These are phyloP conservation scores for Solanum bulbocastanum DNA, from an alignment of 257 asterid genomes.

Conservation along the genomic window DNA sequence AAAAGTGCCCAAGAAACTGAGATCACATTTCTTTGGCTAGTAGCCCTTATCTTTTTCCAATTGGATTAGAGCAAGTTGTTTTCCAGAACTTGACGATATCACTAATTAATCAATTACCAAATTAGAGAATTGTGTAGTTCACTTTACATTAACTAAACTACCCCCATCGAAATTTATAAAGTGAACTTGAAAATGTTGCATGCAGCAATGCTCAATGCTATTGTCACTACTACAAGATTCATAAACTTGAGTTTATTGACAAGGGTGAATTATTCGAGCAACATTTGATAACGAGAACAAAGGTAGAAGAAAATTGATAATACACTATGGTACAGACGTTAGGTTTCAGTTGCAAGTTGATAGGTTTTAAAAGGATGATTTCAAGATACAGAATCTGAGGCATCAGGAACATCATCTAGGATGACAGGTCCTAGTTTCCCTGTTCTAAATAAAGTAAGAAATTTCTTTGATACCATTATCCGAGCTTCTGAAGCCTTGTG, in stretches of 20 bases:
- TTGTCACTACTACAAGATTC: background rate
- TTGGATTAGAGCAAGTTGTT: background rate
- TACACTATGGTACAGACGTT: background rate
- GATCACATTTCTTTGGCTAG: background rate
- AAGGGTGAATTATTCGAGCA: background rate
- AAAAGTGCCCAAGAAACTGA: background rate
- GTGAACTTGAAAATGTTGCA: background rate
- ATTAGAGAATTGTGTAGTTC: background rate
- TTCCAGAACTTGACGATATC: background rate
- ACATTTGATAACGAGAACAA: background rate
- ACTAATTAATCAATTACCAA: background rate
- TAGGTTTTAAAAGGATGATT: background rate
- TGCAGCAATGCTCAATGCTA: background rate
- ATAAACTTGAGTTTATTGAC: background rate
- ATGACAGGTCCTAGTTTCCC: conserved; percentile 85
- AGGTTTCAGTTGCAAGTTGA: background rate
- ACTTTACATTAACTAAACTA: background rate
- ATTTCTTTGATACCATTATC: conserved; percentile 59
- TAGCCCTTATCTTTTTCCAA: background rate
- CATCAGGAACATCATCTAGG: conserved; percentile 72
- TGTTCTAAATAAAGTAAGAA: conserved; percentile 63
- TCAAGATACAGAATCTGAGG: conserved; percentile 9
- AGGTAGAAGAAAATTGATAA: background rate
- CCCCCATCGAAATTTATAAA: background rate
- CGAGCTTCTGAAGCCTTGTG: conserved; percentile 77